phyloP scores from a whole-genome alignment of 2,329 filamentous ascomycete genomes.

The Curvularia lunata region DNA sequence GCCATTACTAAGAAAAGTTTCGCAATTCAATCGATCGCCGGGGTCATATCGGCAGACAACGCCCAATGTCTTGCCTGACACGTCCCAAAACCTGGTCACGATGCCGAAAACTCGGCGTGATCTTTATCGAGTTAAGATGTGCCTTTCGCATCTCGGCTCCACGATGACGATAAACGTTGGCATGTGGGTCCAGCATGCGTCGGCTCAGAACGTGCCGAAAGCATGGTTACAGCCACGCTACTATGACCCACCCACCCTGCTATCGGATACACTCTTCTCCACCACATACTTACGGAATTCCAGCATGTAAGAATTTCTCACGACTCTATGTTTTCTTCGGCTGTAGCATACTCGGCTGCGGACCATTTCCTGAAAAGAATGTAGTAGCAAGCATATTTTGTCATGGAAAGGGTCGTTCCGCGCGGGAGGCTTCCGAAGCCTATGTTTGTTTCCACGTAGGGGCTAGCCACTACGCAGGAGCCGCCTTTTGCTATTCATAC shows the following conservation, averaged over 20 bases:
- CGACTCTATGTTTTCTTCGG: background rate
- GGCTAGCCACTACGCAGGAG: background rate
- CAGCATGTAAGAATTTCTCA: constrained; percentile 4
- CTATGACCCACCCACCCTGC: background rate
- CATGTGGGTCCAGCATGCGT: background rate
- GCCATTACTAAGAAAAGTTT: constrained; percentile 1
- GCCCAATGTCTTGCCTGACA: constrained; percentile 4
- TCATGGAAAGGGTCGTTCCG: constrained; percentile 1
- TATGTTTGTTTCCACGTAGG: constrained; percentile 1
- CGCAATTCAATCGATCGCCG: background rate
- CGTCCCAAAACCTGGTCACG: background rate
- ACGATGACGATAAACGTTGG: background rate
- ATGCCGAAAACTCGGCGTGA: constrained; percentile 10
- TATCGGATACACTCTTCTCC: constrained; percentile 1
- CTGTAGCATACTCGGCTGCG: background rate
- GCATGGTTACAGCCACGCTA: background rate
- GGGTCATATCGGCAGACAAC: constrained; percentile 6
- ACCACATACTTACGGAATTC: constrained; percentile 8
- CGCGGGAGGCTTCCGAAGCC: constrained; percentile 5
- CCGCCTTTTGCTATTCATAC: background rate
- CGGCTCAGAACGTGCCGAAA: constrained; percentile 14
- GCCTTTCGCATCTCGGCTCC: background rate
- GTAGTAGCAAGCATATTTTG: background rate
- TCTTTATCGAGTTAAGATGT: background rate
- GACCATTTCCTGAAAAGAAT: background rate